A percentile compares a stretch with the other conserved stretches of the same genome.
Evolutionary conservation across 148 eudicot genomes (phyloP).

Genomic region (Polygonum aviculare): DNA sequence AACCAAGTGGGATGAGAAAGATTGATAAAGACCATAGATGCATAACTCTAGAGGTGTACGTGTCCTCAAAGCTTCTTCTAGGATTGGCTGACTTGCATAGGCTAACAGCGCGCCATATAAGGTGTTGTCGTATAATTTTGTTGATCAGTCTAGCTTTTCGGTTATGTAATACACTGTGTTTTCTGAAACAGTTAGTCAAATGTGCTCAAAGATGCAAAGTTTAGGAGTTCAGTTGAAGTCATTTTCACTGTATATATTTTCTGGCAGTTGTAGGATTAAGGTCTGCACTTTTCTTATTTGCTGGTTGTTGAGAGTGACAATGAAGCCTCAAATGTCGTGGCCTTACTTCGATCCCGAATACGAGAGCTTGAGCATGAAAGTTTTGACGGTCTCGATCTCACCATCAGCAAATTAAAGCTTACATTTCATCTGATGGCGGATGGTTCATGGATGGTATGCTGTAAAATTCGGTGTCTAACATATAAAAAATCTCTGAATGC

Average conservation of each 20-base stretch:
- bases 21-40: too few relatives aligned
- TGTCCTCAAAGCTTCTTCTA: too few relatives aligned
- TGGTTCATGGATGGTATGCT: conserved; percentile 93
- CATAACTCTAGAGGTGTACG: too few relatives aligned
- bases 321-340: conserved; percentile 30
- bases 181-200: too few relatives aligned
- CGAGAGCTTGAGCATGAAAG: conserved; percentile 67
- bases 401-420: conserved; percentile 81
- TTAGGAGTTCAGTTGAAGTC: neutral
- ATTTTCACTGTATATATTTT: neutral
- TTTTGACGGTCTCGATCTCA: conserved; percentile 65
- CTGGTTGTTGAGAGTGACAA: neutral
- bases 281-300: neutral
- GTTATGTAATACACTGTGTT: too few relatives aligned
- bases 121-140: too few relatives aligned
- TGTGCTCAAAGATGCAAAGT: too few relatives aligned
- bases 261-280: neutral
- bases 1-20: too few relatives aligned
- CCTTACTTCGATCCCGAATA: conserved; percentile 90
- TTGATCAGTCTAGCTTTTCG: too few relatives aligned
- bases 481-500: too few relatives aligned
- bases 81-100: too few relatives aligned
- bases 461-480: neutral
- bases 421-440: conserved; percentile 88
- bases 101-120: too few relatives aligned